Evolutionary conservation across 78 protist species (phyloP).

Genomic region (Dictyostelium brefeldianum): DNA sequence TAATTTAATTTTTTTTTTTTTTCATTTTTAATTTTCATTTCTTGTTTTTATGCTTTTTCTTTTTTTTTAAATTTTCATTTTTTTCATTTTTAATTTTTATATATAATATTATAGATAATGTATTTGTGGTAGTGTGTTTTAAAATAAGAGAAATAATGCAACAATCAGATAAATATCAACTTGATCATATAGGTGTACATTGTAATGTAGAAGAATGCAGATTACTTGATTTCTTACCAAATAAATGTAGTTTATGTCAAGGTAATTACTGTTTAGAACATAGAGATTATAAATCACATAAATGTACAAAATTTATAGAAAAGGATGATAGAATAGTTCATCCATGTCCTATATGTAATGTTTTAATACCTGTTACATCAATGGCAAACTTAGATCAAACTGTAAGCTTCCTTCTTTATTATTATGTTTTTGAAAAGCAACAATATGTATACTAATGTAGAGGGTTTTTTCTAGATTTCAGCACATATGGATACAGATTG

Average conservation of each 20-base stretch:
- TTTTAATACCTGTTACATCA: not conserved
- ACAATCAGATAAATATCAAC: not conserved
- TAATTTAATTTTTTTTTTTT: too few relatives aligned
- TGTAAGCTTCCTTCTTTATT: not conserved
- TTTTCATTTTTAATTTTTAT: too few relatives aligned
- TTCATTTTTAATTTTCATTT: too few relatives aligned
- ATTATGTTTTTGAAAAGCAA: too few relatives aligned
- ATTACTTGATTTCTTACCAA: constrained; percentile 33
- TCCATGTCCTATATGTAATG: constrained; percentile 53
- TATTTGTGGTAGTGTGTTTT: too few relatives aligned
- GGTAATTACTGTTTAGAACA: not conserved
- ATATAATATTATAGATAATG: too few relatives aligned
- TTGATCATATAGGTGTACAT: not conserved
- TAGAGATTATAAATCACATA: not conserved
- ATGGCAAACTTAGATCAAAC: constrained; percentile 12
- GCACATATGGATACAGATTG: not conserved
- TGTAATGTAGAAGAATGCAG: not conserved
- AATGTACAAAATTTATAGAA: not conserved
- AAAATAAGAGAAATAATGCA: too few relatives aligned
- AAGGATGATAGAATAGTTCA: constrained; percentile 17
- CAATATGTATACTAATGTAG: too few relatives aligned
- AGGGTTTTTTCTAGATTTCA: not conserved
- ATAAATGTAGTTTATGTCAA: not conserved
- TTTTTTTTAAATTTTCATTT: too few relatives aligned
- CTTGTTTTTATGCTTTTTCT: too few relatives aligned